Evolutionary conservation across 768 basidiomycete genomes (phyloP).

Genomic region (Lactarius tabidus): DNA sequence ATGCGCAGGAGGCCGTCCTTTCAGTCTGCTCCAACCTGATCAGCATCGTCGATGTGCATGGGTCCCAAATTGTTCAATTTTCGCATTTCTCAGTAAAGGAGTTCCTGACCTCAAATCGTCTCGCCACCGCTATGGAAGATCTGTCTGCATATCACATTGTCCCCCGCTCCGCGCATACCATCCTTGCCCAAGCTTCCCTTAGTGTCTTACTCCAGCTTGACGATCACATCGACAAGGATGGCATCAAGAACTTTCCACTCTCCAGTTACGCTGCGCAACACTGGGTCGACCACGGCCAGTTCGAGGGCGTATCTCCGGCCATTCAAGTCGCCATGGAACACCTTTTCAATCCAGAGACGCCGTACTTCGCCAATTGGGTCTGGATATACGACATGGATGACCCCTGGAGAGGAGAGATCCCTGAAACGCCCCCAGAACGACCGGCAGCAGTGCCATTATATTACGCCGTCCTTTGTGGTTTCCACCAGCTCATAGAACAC

Average conservation of each 20-base stretch:
- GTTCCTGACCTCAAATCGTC: slow-evolving; percentile 1
- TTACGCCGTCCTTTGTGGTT: not conserved
- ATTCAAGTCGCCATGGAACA: not conserved
- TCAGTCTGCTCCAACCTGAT: slow-evolving; percentile 4
- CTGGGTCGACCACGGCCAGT: slow-evolving; percentile 3
- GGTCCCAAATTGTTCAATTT: slow-evolving; percentile 1
- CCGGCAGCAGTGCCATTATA: not conserved
- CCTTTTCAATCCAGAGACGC: not conserved
- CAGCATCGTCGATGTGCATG: not conserved
- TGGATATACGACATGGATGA: slow-evolving; percentile 2
- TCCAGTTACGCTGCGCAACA: not conserved
- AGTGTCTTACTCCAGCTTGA: not conserved
- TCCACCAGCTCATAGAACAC: not conserved
- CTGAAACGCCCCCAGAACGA: not conserved
- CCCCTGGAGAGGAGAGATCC: not conserved
- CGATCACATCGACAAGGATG: not conserved
- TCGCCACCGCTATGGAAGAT: not conserved
- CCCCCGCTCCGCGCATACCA: not conserved
- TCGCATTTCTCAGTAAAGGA: slow-evolving; percentile 16
- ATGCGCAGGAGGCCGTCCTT: not conserved
- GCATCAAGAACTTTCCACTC: not conserved
- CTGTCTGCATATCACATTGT: slow-evolving; percentile 2
- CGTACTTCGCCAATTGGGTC: not conserved
- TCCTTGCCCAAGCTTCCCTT: not conserved
- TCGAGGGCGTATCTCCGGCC: not conserved